These are phyloP conservation scores for Eucalyptus urophylla DNA, from an alignment of 345 rosid species.

Conservation along the genomic window DNA sequence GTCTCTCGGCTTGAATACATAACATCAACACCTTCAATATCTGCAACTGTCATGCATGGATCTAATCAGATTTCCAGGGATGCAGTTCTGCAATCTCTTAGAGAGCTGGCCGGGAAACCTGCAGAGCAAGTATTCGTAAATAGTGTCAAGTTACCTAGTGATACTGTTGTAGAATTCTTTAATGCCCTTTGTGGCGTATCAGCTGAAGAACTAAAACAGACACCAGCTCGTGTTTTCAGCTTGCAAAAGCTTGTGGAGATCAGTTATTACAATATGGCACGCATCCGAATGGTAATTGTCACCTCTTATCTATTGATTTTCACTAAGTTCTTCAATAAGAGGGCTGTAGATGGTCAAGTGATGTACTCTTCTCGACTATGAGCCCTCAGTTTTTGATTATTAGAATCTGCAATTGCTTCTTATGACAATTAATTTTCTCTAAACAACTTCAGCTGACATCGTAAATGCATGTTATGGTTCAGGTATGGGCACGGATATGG, in stretches of 20 bases:
- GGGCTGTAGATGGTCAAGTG: not conserved
- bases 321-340: not conserved
- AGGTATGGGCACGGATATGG: slow-evolving; percentile 99
- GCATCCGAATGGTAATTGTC: slow-evolving; percentile 80
- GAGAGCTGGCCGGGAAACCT: slow-evolving; percentile 90
- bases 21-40: slow-evolving; percentile 74
- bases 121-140: slow-evolving; percentile 89
- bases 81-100: slow-evolving; percentile 81
- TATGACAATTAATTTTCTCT: not conserved
- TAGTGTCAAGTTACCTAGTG: slow-evolving; percentile 90
- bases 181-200: slow-evolving; percentile 96
- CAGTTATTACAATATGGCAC: slow-evolving; percentile 97
- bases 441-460: not conserved
- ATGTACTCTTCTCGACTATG: not conserved
- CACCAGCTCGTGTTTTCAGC: slow-evolving; percentile 98
- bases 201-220: slow-evolving; percentile 93
- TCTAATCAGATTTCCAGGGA: slow-evolving; percentile 98
- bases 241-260: slow-evolving; percentile 98
- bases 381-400: not conserved
- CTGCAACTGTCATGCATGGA: slow-evolving; percentile 95
- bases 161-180: slow-evolving; percentile 87
- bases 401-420: not conserved
- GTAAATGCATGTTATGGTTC: not conserved
- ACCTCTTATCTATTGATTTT: not conserved
- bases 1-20: slow-evolving; percentile 96